Conservation (phyloP, 768 basidiomycete species). For the Trametes cubensis region DNA sequence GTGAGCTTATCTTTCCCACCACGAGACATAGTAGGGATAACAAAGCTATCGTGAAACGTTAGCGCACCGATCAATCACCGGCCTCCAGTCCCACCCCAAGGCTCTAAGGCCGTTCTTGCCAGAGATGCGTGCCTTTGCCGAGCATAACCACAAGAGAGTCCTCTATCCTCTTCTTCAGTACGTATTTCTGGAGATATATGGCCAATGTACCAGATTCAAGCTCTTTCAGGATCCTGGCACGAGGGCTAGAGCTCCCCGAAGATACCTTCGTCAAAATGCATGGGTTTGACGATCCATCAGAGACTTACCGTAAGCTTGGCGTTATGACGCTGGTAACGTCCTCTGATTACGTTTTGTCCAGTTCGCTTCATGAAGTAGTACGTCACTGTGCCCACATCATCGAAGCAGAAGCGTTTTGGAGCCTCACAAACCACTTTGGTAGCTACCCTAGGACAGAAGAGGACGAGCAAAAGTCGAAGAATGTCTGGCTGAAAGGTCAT, state of each 20-base stretch:
- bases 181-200: too few relatives aligned
- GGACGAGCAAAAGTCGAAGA: conserved; percentile 35
- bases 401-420: too few relatives aligned
- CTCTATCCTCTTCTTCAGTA: conserved; percentile 51
- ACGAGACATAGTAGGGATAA: too few relatives aligned
- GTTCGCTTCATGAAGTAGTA: conserved; percentile 31
- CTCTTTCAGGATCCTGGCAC: conserved; percentile 43
- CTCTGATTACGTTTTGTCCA: too few relatives aligned
- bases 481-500: conserved; percentile 43
- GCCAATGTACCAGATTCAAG: too few relatives aligned
- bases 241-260: conserved; percentile 50
- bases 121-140: conserved; percentile 52
- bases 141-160: conserved; percentile 52
- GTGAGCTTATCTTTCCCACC: conserved; percentile 40
- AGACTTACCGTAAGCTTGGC: conserved; percentile 32
- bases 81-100: conserved; percentile 49
- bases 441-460: conserved; percentile 39
- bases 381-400: too few relatives aligned
- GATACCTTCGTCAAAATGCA: conserved; percentile 47
- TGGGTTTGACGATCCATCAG: conserved; percentile 38
- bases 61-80: conserved; percentile 56
- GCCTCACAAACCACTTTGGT: not conserved
- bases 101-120: conserved; percentile 53
- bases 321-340: too few relatives aligned
- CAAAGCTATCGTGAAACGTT: not conserved